These are phyloP conservation scores for Leishmania lainsoni DNA, from an alignment of 208 protist species.

Conservation along the genomic window DNA sequence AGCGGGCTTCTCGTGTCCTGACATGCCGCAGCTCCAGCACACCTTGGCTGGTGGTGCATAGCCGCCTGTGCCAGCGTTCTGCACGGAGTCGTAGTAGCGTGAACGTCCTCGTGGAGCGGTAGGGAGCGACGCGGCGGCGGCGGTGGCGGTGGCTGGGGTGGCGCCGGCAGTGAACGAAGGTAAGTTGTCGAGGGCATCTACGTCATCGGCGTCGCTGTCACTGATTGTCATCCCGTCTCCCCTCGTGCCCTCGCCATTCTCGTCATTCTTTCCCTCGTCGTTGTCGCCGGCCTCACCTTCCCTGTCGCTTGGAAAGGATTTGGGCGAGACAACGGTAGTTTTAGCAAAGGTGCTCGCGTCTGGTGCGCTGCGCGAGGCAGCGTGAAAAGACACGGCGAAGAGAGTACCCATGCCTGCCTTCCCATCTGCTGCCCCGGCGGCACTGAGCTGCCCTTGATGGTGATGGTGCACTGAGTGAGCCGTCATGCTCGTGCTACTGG, in stretches of 20 bases:
- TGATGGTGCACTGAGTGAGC: background rate
- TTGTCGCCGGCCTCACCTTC: background rate
- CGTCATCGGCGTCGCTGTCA: conserved; percentile 9
- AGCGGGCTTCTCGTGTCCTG: conserved; percentile 80
- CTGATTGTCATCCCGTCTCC: conserved; percentile 9
- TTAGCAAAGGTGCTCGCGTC: background rate
- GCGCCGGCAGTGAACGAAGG: background rate
- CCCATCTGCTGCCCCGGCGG: background rate
- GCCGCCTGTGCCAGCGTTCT: conserved; percentile 18
- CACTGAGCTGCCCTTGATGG: background rate
- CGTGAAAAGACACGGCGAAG: conserved; percentile 31
- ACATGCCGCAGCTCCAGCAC: conserved; percentile 86
- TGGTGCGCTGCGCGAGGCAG: background rate
- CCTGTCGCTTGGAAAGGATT: background rate
- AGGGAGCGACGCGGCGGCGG: background rate
- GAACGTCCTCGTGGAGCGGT: conserved; percentile 18
- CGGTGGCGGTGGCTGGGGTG: background rate
- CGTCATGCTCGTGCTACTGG: conserved; percentile 26
- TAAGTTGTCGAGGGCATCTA: conserved; percentile 1
- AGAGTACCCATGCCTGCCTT: conserved; percentile 9
- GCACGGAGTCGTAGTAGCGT: conserved; percentile 73
- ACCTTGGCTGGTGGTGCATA: conserved; percentile 46
- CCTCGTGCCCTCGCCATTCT: background rate
- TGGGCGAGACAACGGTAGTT: background rate
- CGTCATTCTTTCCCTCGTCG: background rate